Base-by-base conservation (phyloP, 306 rosid species). In the Geum urbanum region DNA sequence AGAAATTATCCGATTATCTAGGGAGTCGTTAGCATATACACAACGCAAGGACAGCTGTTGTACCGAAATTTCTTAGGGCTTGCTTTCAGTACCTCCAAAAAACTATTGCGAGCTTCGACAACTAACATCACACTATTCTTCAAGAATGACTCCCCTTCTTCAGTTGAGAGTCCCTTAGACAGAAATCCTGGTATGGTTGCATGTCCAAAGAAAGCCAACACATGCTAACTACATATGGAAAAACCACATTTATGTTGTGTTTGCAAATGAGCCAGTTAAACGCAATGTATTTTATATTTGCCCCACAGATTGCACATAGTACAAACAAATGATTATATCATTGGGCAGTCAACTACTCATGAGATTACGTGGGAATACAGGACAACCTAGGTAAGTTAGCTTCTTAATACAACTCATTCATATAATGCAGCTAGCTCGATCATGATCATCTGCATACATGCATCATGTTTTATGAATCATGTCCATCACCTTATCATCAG, bases 121-220 rank as follows among this genome's bases (percentile, higher is more conserved):
- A 96, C 96, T 80, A 87, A 83, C 77, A 82, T 77, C 63, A 92
- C 96, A 72, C 96, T 89, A 75, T 70, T 84, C 78, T 64, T 76
- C 54, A 92, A 79, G 20, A 89, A 75, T 5, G 40, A 72, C 56
- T 92, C 98, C 64, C 75, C 98, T 80, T 92, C 86, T 82, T 86
- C 85, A 9, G 57, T 56, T 7, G 96, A 80, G 41, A 86, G 72
- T 32, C 95, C 98, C 86, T 73, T 86, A 39, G 96, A 86, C 72
- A 86, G 32, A 79, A 89, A 89, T 65, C 98, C 96, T 1, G 95
- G 92, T 66, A 87, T 55, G 12, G 92, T 87, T 56, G 98, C 95
- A 96, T 92, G 67, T 59, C 63, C 43, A 60, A 27, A 59, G 27
- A 60, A 22, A 24, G 35, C 16, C 22, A 7, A 3, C 41, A 5